Base-by-base conservation (phyloP, 441 rosid genomes). In the Pelargonium citronellum region DNA sequence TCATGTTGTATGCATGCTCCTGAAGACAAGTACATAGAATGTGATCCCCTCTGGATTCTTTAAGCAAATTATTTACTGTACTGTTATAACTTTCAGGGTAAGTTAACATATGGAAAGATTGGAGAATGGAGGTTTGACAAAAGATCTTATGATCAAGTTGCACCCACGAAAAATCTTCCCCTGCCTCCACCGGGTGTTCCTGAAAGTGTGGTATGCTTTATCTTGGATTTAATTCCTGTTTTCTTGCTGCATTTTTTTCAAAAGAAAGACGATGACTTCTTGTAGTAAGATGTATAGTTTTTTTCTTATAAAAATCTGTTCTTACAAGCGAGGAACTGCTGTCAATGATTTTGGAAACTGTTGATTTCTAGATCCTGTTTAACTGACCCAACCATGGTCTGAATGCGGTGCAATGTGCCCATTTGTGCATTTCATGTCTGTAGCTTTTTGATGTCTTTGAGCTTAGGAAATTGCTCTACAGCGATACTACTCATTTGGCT, bases 41-140 rank as follows among this genome's bases (percentile, higher is more conserved):
- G 16, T 49, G 4, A 12, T 13, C 10, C 11, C 11, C 9, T 11
- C 1, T 43, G 11, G 1, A 6, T 43, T 43, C 11, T 43, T 43
- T n/a, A n/a, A n/a, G n/a, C n/a, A n/a, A n/a, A n/a, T n/a, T n/a
- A n/a, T 43, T 43, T 43, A 6, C 24, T 70, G 65, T 71, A 39
- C 55, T 11, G 41, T 43, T 64, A 10, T 69, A 9, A 17, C 63
- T 72, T 80, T 73, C 86, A 95, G 99, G 97, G 97, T 73, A 78
- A 83, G 66, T 75, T 85, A 74, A 95, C 94, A 17, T 90, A 95
- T 79, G 99, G 99, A 64, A 95, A 83, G 82, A 82, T 87, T 17
- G 99, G 99, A 66, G 93, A 90, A 80, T 91, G 97, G 99, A 85
- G 96, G 80, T 95, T 95, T 8, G 97, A 91, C 77, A 95, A 95